A percentile compares a stretch with the other conserved stretches of the same genome.
Conservation (phyloP, 176 grass and related monocot species). For the Coix lacrymajobi region DNA sequence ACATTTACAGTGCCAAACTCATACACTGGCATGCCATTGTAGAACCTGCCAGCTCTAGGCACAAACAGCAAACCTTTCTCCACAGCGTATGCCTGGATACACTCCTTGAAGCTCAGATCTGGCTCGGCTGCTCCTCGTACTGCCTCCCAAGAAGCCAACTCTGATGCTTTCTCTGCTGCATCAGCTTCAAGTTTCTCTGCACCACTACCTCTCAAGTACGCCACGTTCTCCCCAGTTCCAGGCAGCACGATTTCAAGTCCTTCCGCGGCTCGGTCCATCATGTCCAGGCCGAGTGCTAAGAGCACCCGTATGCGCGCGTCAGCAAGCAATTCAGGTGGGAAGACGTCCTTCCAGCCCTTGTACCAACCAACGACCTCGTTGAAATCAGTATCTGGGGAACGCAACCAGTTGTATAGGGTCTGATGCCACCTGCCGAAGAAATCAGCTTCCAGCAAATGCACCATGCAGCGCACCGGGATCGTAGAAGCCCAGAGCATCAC, state of each 20-base stretch:
- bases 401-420: conserved; percentile 59
- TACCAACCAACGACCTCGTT: conserved; percentile 66
- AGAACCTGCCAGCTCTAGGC: conserved; percentile 70
- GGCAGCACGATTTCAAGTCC: conserved; percentile 51
- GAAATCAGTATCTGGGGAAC: conserved; percentile 58
- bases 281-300: conserved; percentile 43
- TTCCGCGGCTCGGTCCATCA: conserved; percentile 74
- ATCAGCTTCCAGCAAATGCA: conserved; percentile 62
- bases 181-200: conserved; percentile 46
- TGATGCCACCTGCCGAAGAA: conserved; percentile 81
- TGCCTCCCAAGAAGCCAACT: not conserved
- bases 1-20: conserved; percentile 58
- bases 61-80: conserved; percentile 65
- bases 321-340: conserved; percentile 64
- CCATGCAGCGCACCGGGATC: conserved; percentile 53
- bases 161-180: conserved; percentile 32
- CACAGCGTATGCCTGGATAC: conserved; percentile 65
- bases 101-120: conserved; percentile 77
- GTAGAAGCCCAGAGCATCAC: conserved; percentile 61
- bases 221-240: conserved; percentile 41
- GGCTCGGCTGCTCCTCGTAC: conserved; percentile 14
- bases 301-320: conserved; percentile 51
- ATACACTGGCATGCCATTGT: conserved; percentile 60
- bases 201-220: conserved; percentile 40
- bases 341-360: conserved; percentile 60